phyloP scores from a whole-genome alignment of 305 asterid genomes.

The Rubia balearica region DNA sequence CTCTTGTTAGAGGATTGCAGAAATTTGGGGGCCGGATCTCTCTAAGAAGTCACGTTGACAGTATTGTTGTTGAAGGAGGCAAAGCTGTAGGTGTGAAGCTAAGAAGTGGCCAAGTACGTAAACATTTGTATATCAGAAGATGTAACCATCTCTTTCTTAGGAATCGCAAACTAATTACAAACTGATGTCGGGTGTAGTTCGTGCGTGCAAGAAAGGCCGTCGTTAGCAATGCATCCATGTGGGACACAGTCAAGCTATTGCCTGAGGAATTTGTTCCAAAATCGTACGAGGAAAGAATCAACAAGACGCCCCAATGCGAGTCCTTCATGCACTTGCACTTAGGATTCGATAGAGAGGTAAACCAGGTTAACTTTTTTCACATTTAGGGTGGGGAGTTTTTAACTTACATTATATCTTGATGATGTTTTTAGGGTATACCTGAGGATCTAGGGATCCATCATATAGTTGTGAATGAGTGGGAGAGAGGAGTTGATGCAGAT shows the following conservation, averaged over 20 bases:
- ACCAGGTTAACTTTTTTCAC: not conserved
- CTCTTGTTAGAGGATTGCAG: slow-evolving; percentile 72
- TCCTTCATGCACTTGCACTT: slow-evolving; percentile 97
- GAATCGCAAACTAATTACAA: slow-evolving; percentile 1
- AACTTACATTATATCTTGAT: not conserved
- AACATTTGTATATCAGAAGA: not conserved
- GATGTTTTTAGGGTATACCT: slow-evolving; percentile 43
- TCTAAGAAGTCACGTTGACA: slow-evolving; percentile 75
- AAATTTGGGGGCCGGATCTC: slow-evolving; percentile 82
- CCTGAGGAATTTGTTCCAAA: slow-evolving; percentile 63
- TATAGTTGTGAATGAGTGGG: slow-evolving; percentile 89
- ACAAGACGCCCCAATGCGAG: slow-evolving; percentile 79
- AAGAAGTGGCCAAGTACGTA: slow-evolving; percentile 78
- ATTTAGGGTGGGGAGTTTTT: not conserved
- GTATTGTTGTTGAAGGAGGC: slow-evolving; percentile 71
- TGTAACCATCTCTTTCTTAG: slow-evolving; percentile 7
- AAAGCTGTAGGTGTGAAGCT: slow-evolving; percentile 85
- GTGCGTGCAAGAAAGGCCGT: slow-evolving; percentile 82
- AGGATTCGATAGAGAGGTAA: slow-evolving; percentile 78
- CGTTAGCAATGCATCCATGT: slow-evolving; percentile 92
- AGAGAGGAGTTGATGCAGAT: slow-evolving; percentile 86
- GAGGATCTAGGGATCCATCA: slow-evolving; percentile 88
- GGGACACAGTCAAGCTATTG: slow-evolving; percentile 75
- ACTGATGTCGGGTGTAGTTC: slow-evolving; percentile 40
- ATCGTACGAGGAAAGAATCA: slow-evolving; percentile 47